Base-by-base conservation (phyloP, 108 stramenopile genomes). In the Fragilaria radians region DNA sequence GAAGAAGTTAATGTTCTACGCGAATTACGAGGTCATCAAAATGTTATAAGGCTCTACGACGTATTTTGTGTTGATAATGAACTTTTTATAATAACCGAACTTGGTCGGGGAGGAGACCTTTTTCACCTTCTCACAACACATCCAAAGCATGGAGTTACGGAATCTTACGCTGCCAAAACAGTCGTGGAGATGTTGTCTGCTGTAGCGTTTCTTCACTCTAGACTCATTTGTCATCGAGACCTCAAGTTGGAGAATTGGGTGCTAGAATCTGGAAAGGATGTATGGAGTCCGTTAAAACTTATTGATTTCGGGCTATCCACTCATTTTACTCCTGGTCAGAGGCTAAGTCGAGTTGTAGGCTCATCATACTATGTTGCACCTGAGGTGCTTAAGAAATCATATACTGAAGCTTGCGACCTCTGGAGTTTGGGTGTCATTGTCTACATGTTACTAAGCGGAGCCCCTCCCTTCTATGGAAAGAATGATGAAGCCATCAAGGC, bases 311-410 rank as follows among this genome's bases (percentile, higher is more conserved):
- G 96, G 27, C 76, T 97, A 21, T 91, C 92, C 21, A 91, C 88
- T 5, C 93, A 94, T 74, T 94, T 84, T 70, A 79, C 79, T n/a
- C 80, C 81, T n/a, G 88, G 88, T 23, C 87, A 89, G 61, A 62
- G 86, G 55, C 68, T 93, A 29, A 85, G 81, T 54, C 83, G 88
- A 52, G 91, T 93, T 5, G 95, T 95, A 5, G 97, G 97, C 27
- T 94, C 94, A 18, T 82, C 91, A 9, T 97, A 97, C 79, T 96
- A 94, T 56, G 94, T 97, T 23, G 96, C 96, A 17, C 98, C 98
- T 4, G 97, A 99, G 78, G 96, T 98, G 24, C 62, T 99, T 48
- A 93, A 93, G 77, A 95, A 96, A 58, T 89, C 85, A 22, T 98
- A 98, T 81, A 96, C 95, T 19, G 85, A 90, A 60, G 86, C 89